Conservation (phyloP, 441 rosid genomes). For the Manihot esculenta region DNA sequence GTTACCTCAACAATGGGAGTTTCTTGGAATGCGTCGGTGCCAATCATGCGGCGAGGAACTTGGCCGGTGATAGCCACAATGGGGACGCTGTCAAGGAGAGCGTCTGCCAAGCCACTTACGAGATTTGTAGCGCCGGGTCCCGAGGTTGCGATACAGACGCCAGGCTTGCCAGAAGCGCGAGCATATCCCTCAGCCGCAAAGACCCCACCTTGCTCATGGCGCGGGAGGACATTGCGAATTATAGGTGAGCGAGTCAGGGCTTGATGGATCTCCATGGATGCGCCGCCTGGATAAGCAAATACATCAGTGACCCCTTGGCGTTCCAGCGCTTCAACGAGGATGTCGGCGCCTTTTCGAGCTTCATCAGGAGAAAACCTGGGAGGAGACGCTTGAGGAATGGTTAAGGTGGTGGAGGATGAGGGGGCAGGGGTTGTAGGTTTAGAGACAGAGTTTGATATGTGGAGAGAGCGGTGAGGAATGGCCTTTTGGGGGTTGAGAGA, state of each 20-base stretch:
- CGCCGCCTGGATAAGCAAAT: conserved; percentile 93
- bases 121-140: conserved; percentile 96
- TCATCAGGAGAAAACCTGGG: conserved; percentile 58
- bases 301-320: conserved; percentile 79
- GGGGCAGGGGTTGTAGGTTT: conserved; percentile 20
- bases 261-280: conserved; percentile 95
- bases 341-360: conserved; percentile 88
- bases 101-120: conserved; percentile 93
- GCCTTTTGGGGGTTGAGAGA: conserved; percentile 19
- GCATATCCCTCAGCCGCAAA: conserved; percentile 97
- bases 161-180: conserved; percentile 74
- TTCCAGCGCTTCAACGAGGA: conserved; percentile 90
- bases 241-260: conserved; percentile 71
- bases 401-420: conserved; percentile 4
- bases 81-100: conserved; percentile 89
- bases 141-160: conserved; percentile 92
- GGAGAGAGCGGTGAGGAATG: conserved; percentile 29
- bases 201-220: conserved; percentile 94
- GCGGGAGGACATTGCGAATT: conserved; percentile 80
- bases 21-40: conserved; percentile 92
- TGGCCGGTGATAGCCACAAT: conserved; percentile 90
- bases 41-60: conserved; percentile 95
- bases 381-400: conserved; percentile 20
- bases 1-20: conserved; percentile 97
- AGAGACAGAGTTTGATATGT: conserved; percentile 27